Evolutionary conservation across 2,329 filamentous ascomycete species (phyloP).

Genomic region (Aspergillus sp.): DNA sequence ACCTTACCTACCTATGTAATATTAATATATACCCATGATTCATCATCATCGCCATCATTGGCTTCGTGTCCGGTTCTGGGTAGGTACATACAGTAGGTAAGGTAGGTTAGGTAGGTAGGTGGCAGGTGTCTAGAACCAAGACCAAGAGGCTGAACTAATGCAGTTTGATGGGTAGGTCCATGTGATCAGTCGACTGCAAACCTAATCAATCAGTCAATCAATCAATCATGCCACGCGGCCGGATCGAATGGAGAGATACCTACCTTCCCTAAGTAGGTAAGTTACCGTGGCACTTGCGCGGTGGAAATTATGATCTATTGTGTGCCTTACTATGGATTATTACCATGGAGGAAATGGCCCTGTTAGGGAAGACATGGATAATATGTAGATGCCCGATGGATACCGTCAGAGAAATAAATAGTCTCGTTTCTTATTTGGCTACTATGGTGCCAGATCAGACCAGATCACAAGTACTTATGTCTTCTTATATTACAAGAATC

Average conservation of each 20-base stretch:
- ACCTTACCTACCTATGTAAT: too few relatives aligned
- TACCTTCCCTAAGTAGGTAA: too few relatives aligned
- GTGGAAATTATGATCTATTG: too few relatives aligned
- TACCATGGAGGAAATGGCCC: too few relatives aligned
- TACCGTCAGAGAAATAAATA: background rate
- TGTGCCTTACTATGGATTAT: too few relatives aligned
- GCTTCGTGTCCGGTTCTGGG: too few relatives aligned
- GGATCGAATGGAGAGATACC: background rate
- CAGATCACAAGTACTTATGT: background rate
- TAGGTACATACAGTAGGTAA: too few relatives aligned
- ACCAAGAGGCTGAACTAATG: too few relatives aligned
- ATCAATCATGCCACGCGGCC: background rate
- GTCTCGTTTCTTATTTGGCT: background rate
- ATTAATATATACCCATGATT: background rate
- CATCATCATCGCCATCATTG: background rate
- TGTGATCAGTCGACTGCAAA: background rate
- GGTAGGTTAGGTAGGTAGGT: too few relatives aligned
- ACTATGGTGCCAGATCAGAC: background rate
- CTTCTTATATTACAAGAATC: background rate
- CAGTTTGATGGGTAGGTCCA: background rate
- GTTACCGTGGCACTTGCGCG: too few relatives aligned
- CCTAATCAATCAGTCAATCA: background rate
- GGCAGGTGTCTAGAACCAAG: too few relatives aligned
- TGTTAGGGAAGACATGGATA: too few relatives aligned
- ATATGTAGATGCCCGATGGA: background rate